Conservation (phyloP, 2,329 filamentous ascomycete genomes). For the Scopulariopsis brevicaulis region DNA sequence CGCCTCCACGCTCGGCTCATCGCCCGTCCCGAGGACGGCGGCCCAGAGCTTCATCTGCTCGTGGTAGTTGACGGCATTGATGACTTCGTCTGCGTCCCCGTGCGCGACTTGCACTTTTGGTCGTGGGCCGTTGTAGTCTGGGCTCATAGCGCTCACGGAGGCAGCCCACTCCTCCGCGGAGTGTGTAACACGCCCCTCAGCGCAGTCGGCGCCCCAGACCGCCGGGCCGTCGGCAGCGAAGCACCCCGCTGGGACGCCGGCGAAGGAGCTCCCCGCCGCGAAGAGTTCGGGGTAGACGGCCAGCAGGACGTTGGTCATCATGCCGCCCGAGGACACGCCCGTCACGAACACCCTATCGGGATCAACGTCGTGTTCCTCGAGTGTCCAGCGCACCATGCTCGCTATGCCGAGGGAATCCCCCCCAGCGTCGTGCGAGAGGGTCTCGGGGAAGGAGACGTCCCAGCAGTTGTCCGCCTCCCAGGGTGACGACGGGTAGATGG, state of each 20-base stretch:
- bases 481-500: slow-evolving; percentile 26
- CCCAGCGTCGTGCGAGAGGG: slow-evolving; percentile 35
- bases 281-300: slow-evolving; percentile 42
- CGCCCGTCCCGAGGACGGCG: slow-evolving; percentile 14
- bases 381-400: slow-evolving; percentile 40
- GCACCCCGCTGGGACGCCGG: slow-evolving; percentile 33
- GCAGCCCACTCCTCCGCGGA: slow-evolving; percentile 20
- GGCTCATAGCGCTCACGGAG: slow-evolving; percentile 29
- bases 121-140: slow-evolving; percentile 34
- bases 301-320: slow-evolving; percentile 43
- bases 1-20: slow-evolving; percentile 6
- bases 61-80: slow-evolving; percentile 38
- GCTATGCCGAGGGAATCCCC: slow-evolving; percentile 39
- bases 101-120: slow-evolving; percentile 49
- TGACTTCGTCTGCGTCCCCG: slow-evolving; percentile 36
- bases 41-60: slow-evolving; percentile 45
- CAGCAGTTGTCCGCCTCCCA: slow-evolving; percentile 36
- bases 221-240: slow-evolving; percentile 27
- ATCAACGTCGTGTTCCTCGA: slow-evolving; percentile 32
- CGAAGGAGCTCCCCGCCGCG: slow-evolving; percentile 33
- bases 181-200: slow-evolving; percentile 30
- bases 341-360: slow-evolving; percentile 35
- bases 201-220: slow-evolving; percentile 41
- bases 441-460: slow-evolving; percentile 41
- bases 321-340: slow-evolving; percentile 38